Percentiles rank a stretch among this genome's conserved stretches.
phyloP scores from a whole-genome alignment of 2,329 filamentous ascomycete species.

The Aspergillus costaricaensis region DNA sequence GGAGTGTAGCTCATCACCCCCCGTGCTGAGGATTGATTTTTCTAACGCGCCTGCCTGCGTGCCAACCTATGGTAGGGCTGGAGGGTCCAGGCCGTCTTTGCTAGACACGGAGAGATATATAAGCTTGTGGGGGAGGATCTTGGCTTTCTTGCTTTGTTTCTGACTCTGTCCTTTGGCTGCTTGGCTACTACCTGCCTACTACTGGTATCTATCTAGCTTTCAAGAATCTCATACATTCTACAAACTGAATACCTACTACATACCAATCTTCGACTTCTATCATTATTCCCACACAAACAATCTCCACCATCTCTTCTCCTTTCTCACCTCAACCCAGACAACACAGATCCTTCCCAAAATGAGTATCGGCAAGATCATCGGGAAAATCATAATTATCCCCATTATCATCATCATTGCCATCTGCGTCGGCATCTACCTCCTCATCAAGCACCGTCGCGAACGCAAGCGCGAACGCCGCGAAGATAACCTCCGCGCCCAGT shows the following conservation, averaged over 20 bases:
- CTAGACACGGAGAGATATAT: not conserved
- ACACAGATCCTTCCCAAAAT: not conserved
- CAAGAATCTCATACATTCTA: not conserved
- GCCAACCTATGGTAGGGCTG: not conserved
- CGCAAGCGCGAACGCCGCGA: not conserved
- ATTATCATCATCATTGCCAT: slow-evolving; percentile 4
- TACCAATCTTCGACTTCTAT: not conserved
- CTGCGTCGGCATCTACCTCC: not conserved
- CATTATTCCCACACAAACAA: not conserved
- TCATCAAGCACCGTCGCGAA: not conserved
- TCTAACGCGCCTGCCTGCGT: not conserved
- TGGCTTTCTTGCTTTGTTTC: not conserved
- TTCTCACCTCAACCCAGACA: not conserved
- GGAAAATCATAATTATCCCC: slow-evolving; percentile 8
- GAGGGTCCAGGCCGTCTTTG: not conserved
- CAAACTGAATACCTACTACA: not conserved
- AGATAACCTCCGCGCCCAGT: not conserved
- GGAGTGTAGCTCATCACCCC: not conserved
- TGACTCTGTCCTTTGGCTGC: not conserved
- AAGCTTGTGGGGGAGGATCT: not conserved
- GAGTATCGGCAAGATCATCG: slow-evolving; percentile 2
- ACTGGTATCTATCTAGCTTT: not conserved
- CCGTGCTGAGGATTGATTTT: not conserved
- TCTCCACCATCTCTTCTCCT: not conserved
- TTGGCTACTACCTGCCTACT: not conserved